phyloP scores from a whole-genome alignment of 2,329 filamentous ascomycete genomes.

The Verticillium zaregamsianum region DNA sequence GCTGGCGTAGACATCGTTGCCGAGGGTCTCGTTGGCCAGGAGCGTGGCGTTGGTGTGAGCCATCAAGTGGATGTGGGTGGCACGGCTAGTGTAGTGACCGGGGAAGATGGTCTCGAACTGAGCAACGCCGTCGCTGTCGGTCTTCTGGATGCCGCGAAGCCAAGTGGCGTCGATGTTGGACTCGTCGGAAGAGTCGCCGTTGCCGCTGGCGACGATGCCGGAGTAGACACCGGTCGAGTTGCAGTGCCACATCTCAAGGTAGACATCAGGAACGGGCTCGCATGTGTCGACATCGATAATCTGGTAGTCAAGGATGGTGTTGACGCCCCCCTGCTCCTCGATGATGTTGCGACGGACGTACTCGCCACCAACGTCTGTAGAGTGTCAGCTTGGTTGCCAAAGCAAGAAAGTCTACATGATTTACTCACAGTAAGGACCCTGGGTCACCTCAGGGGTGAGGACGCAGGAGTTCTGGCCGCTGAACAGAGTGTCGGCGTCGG shows the following conservation, averaged over 20 bases:
- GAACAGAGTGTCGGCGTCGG: constrained; percentile 26
- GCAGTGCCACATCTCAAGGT: constrained; percentile 40
- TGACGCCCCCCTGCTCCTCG: constrained; percentile 35
- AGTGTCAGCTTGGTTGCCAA: neutral
- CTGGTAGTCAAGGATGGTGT: constrained; percentile 36
- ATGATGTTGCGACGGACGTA: constrained; percentile 33
- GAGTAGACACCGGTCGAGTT: constrained; percentile 42
- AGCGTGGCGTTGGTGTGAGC: constrained; percentile 26
- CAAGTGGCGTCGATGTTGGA: constrained; percentile 29
- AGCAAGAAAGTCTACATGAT: too few relatives aligned
- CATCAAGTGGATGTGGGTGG: constrained; percentile 36
- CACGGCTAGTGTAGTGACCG: constrained; percentile 35
- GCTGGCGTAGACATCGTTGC: constrained; percentile 39
- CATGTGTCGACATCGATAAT: constrained; percentile 38
- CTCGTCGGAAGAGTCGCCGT: constrained; percentile 24
- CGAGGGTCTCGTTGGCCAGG: constrained; percentile 46
- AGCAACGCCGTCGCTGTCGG: constrained; percentile 33
- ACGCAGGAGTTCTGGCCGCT: constrained; percentile 36
- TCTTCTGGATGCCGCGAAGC: constrained; percentile 34
- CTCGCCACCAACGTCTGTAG: constrained; percentile 27
- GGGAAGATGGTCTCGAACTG: constrained; percentile 39
- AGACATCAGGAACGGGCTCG: constrained; percentile 31
- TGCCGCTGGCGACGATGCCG: constrained; percentile 29
- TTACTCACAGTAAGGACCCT: constrained; percentile 40
- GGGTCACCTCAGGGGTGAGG: constrained; percentile 39